Base-by-base conservation (phyloP, 2,329 filamentous ascomycete species). In the Zymoseptoria crescenta region DNA sequence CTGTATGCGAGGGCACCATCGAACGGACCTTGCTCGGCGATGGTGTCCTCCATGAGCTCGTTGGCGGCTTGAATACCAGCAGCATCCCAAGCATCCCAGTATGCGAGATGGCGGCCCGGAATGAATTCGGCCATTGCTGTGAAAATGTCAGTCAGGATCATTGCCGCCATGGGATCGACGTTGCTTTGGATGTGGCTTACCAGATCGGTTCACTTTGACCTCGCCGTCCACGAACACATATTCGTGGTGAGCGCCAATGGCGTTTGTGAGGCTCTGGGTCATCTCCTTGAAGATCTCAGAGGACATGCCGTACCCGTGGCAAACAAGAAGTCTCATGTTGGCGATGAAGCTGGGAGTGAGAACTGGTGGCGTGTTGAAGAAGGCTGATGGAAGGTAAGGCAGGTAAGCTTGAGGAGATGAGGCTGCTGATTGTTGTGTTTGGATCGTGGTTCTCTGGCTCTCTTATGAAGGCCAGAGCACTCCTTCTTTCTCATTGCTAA, bases 61-160 rank as follows among this genome's bases (percentile, higher is more conserved):
- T 28, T 49, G 10, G 54, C 54, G 7, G 54, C 54, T 29, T 56
- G 45, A 7, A 56, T 27, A 16, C 54, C 54, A 10, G 49, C 54
- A 10, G 54, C 41, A 35, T 16, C 21, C 54, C 54, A 56, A 19
- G 54, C 54, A 29, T 56, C 54, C 54, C 54, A 56, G 24, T 56
- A 56, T 49, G 54, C 45, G 19, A 56, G 45, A 56, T 56, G 54
- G 5, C 54, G 54, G 49, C 54, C 54, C 2, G 54, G 54, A 24
- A 56, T 56, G 48, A 51, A 56, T 6, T 56, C 54, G 45, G 54
- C 54, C 54, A 56, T 56, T 13, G 54, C 54, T 56, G 24, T 29
- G 7, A n/a, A 24, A 28, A 50, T 41, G 49, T 27, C 19, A 50
- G 49, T 50, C 49, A 2, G n/a, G 21, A 50, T 50, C 19, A 35